Evolutionary conservation across 768 basidiomycete species (phyloP), one percentile per base, ranked within the genome.

Genomic region (Saitozyma podzolica): DNA sequence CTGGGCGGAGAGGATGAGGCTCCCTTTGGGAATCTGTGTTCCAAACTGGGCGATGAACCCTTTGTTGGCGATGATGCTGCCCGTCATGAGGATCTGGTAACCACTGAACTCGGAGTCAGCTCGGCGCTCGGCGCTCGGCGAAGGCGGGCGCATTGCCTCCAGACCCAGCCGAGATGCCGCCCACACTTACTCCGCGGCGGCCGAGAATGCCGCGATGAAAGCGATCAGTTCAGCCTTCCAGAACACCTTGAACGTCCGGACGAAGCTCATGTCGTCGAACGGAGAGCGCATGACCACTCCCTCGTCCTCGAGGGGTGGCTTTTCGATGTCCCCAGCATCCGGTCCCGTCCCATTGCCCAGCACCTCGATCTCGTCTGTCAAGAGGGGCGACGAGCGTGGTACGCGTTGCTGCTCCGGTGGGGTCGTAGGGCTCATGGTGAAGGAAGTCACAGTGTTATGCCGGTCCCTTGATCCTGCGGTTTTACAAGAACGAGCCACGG

Each of bases 41-140:
- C 64, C 64, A 45, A 61, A 69, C 45, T 47, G 45, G 13, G n/a
- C 11, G n/a, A 47, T 17, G 45, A 47, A 47, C 45, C 45, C 72
- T 9, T 48, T 53, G 61, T 74, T 74, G 45, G 71, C 69, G 61
- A 76, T 63, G 58, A 74, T 68, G n/a, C 52, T 68, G 9, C 72
- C 72, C 3, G 69, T 73, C 41, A 73, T 67, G 8, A 59, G 54
- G 55, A 68, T 66, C 49, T 73, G 64, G 45, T 59, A 65, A 2
- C 61, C 67, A 59, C 61, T 62, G 39, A 45, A 37, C 8, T 8
- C 14, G 10, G 17, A 13, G 43, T 41, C 40, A 50, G 53, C 52
- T 19, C 14, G 3, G 47, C 2, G 49, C 10, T 47, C n/a, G 13
- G 45, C 45, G 11, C 13, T 47, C 45, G 11, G 45, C 13, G 45